These are phyloP conservation scores for Nicotiana otophora DNA, from an alignment of 257 asterid species.

Conservation along the genomic window DNA sequence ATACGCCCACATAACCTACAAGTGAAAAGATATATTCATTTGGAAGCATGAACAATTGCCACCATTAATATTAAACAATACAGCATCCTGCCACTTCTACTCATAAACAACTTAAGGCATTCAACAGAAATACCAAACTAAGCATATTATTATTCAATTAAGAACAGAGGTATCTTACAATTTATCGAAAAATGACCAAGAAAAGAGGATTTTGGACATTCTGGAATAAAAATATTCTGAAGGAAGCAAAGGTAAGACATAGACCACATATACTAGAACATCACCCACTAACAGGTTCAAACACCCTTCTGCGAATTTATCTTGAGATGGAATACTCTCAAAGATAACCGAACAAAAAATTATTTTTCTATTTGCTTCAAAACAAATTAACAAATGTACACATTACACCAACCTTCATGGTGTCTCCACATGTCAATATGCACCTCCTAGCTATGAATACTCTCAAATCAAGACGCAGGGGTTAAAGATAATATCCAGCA, in stretches of 20 bases:
- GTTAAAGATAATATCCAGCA: conserved; percentile 56
- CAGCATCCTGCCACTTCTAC: conserved; percentile 25
- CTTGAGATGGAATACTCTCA: not conserved
- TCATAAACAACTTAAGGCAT: not conserved
- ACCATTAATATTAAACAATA: conserved; percentile 38
- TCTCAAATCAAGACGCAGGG: conserved; percentile 58
- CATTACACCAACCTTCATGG: conserved; percentile 62
- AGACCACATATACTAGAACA: not conserved
- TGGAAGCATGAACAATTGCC: conserved; percentile 61
- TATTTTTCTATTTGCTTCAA: conserved; percentile 17
- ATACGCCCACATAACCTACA: conserved; percentile 92
- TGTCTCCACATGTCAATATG: conserved; percentile 46
- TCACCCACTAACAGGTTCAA: not conserved
- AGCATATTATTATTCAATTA: not conserved
- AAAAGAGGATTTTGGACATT: not conserved
- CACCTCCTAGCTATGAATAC: conserved; percentile 67
- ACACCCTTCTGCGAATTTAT: not conserved
- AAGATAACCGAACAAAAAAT: conserved; percentile 8
- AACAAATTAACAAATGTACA: conserved; percentile 30
- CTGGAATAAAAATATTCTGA: not conserved
- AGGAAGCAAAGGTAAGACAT: not conserved
- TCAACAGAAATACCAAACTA: not conserved
- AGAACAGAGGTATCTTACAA: not conserved
- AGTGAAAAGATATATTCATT: conserved; percentile 70
- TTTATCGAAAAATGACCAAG: not conserved